Conservation (phyloP, 2,329 filamentous ascomycete genomes). For the Penicillium sp. region DNA sequence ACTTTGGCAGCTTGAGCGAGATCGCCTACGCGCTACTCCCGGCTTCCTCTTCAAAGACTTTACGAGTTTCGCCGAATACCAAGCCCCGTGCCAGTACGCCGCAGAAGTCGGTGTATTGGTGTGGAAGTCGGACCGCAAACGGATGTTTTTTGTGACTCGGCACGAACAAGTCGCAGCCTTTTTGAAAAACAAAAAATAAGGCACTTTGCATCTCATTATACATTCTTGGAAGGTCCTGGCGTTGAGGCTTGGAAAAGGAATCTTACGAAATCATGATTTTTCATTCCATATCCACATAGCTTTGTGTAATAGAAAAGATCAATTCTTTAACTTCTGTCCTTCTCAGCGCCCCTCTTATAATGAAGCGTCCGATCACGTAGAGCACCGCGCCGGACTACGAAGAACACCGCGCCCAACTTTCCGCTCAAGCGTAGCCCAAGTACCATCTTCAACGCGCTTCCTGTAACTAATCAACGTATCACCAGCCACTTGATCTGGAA, state of each 20-base stretch:
- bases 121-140: slow-evolving; percentile 74
- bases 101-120: slow-evolving; percentile 84
- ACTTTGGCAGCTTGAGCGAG: slow-evolving; percentile 95
- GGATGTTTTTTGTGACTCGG: slow-evolving; percentile 86
- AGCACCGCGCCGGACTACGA: neutral
- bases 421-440: slow-evolving; percentile 3
- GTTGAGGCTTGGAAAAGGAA: slow-evolving; percentile 7
- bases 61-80: slow-evolving; percentile 60
- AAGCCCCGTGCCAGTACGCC: slow-evolving; percentile 57
- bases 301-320: slow-evolving; percentile 12
- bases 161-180: slow-evolving; percentile 84
- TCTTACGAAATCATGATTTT: slow-evolving; percentile 18
- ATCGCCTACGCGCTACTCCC: slow-evolving; percentile 76
- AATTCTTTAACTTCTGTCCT: neutral
- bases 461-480: slow-evolving; percentile 11
- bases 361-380: neutral
- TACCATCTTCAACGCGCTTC: neutral
- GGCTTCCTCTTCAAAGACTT: slow-evolving; percentile 93
- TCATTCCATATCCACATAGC: slow-evolving; percentile 1
- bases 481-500: slow-evolving; percentile 7
- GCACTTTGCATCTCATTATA: slow-evolving; percentile 1
- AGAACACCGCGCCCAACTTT: slow-evolving; percentile 3
- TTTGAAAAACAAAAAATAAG: slow-evolving; percentile 57
- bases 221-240: slow-evolving; percentile 3
- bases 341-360: neutral